A percentile compares a stretch with the other conserved stretches of the same genome.
phyloP scores from a whole-genome alignment of 2,329 filamentous ascomycete species.

The Eutypa lata region DNA sequence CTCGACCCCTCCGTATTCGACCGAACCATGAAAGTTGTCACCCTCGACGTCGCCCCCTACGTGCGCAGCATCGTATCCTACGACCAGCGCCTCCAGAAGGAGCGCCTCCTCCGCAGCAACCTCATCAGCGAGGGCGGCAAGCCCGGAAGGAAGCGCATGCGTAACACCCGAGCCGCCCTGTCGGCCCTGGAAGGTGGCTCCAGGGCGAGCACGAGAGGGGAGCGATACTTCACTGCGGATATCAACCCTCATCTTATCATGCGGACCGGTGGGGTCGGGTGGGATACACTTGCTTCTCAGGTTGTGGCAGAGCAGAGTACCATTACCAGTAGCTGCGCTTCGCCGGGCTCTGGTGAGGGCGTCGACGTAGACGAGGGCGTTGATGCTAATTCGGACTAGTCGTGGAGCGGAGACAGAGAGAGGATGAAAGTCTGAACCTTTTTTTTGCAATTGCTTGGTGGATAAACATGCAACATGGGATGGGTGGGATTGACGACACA shows the following conservation, averaged over 20 bases:
- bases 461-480: no score
- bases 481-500: no score
- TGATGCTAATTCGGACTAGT: no score
- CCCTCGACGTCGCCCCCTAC: slow-evolving; percentile 81
- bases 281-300: slow-evolving; percentile 26
- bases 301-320: neutral
- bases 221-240: slow-evolving; percentile 66
- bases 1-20: slow-evolving; percentile 76
- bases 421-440: no score
- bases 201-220: slow-evolving; percentile 62
- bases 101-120: slow-evolving; percentile 60
- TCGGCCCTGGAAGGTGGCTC: slow-evolving; percentile 75
- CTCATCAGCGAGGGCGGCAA: slow-evolving; percentile 58
- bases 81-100: slow-evolving; percentile 67
- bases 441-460: no score
- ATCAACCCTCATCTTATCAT: slow-evolving; percentile 62
- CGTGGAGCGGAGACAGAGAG: no score
- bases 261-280: slow-evolving; percentile 54
- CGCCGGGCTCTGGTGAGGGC: slow-evolving; percentile 3
- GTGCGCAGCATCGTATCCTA: slow-evolving; percentile 80
- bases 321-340: neutral
- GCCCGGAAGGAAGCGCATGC: slow-evolving; percentile 52
- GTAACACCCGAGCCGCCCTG: slow-evolving; percentile 71
- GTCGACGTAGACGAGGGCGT: neutral
- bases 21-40: slow-evolving; percentile 61